Evolutionary conservation across 2,329 filamentous ascomycete species (phyloP).

Genomic region (Xylaria multiplex): DNA sequence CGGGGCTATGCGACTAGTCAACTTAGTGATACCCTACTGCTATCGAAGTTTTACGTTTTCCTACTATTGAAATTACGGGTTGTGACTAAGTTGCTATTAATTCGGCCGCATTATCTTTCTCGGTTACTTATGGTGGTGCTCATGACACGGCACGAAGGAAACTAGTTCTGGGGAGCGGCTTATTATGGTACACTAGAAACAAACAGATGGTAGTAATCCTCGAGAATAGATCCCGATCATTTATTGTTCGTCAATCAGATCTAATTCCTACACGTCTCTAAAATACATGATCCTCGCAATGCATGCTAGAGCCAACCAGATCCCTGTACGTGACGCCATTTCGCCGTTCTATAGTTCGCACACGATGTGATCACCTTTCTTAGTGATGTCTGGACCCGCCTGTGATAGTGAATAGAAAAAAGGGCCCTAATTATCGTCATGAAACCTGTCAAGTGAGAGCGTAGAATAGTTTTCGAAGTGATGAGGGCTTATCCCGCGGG

Average conservation of each 20-base stretch:
- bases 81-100: background rate
- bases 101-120: too few relatives aligned
- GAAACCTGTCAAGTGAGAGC: background rate
- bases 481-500: background rate
- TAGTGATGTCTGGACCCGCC: background rate
- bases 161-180: background rate
- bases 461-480: background rate
- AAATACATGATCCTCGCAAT: constrained; percentile 34
- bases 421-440: constrained; percentile 3
- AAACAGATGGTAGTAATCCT: background rate
- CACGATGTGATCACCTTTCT: constrained; percentile 18
- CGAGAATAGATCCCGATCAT: constrained; percentile 4
- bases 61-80: background rate
- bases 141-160: background rate
- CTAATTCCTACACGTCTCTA: constrained; percentile 33
- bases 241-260: constrained; percentile 41
- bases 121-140: too few relatives aligned
- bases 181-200: background rate
- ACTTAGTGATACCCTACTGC: background rate
- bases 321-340: constrained; percentile 30
- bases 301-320: constrained; percentile 21
- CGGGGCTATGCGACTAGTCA: background rate
- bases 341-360: constrained; percentile 29
- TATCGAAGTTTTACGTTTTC: background rate
- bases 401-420: constrained; percentile 10